Evolutionary conservation across 257 asterid genomes (phyloP).

Genomic region (Agastache rugosa): DNA sequence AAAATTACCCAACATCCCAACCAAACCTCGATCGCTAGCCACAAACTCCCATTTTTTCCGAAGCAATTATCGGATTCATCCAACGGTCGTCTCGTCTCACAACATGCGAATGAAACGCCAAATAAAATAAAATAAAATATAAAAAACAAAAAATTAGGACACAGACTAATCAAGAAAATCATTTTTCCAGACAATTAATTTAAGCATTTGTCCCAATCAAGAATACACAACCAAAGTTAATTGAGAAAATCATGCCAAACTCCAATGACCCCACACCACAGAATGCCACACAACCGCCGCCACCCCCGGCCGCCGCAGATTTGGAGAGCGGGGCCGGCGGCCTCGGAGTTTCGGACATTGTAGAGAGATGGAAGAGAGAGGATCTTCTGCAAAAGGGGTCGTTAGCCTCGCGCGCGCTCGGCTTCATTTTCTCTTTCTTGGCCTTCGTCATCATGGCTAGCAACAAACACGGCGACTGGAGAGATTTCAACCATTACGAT

Average conservation of each 20-base stretch:
- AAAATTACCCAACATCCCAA: too few relatives aligned
- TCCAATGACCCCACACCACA: constrained; percentile 34
- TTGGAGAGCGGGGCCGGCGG: constrained; percentile 43
- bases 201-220: background rate
- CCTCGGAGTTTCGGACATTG: constrained; percentile 26
- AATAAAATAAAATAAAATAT: background rate
- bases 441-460: constrained; percentile 70
- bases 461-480: constrained; percentile 70
- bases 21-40: background rate
- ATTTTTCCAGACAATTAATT: constrained; percentile 8
- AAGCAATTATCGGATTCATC: constrained; percentile 27
- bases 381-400: constrained; percentile 53
- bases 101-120: background rate
- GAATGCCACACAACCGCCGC: constrained; percentile 18
- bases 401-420: constrained; percentile 46
- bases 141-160: background rate
- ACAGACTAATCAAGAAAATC: background rate
- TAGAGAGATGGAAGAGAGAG: constrained; percentile 56
- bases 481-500: constrained; percentile 55
- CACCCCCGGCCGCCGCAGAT: constrained; percentile 44
- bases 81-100: background rate
- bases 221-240: background rate
- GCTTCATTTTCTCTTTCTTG: constrained; percentile 59
- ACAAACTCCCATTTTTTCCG: constrained; percentile 23
- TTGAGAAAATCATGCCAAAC: constrained; percentile 46